A percentile compares a stretch with the other conserved stretches of the same genome.
These are phyloP conservation scores for Aspergillus caelatus DNA, from an alignment of 2,329 filamentous ascomycete species.

Conservation along the genomic window DNA sequence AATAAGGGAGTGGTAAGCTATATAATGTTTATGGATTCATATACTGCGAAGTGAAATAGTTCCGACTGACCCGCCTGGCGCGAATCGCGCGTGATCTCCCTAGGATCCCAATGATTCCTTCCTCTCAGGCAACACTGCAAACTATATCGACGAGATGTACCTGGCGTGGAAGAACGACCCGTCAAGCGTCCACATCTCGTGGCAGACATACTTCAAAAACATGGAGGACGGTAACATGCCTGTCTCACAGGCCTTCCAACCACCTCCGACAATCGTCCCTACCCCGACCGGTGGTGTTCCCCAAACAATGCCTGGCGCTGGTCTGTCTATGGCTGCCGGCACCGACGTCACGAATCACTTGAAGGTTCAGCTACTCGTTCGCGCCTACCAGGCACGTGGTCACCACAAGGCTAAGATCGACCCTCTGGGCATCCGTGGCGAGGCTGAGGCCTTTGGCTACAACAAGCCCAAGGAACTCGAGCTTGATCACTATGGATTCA, in stretches of 20 bases:
- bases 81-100: slow-evolving; percentile 8
- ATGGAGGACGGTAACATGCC: slow-evolving; percentile 99
- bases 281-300: slow-evolving; percentile 77
- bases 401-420: slow-evolving; percentile 99
- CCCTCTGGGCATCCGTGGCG: slow-evolving; percentile 87
- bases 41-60: not conserved
- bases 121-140: slow-evolving; percentile 93
- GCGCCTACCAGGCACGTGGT: slow-evolving; percentile 95
- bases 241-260: slow-evolving; percentile 94
- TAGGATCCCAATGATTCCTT: slow-evolving; percentile 92
- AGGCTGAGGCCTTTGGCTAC: slow-evolving; percentile 81
- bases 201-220: slow-evolving; percentile 99
- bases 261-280: slow-evolving; percentile 88
- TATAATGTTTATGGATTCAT: slow-evolving; percentile 3
- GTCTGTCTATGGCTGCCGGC: slow-evolving; percentile 67
- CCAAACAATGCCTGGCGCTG: slow-evolving; percentile 69
- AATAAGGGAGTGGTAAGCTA: slow-evolving; percentile 58
- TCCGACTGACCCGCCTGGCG: slow-evolving; percentile 22
- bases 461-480: slow-evolving; percentile 89
- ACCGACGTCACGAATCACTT: slow-evolving; percentile 92
- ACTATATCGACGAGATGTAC: slow-evolving; percentile 99
- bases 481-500: slow-evolving; percentile 93
- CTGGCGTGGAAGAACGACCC: slow-evolving; percentile 95
- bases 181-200: slow-evolving; percentile 91
- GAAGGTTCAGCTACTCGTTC: slow-evolving; percentile 95